Percentiles rank a stretch among this genome's conserved stretches.
Evolutionary conservation across 2,329 filamentous ascomycete genomes (phyloP).

Genomic region (Trichoderma sp.): DNA sequence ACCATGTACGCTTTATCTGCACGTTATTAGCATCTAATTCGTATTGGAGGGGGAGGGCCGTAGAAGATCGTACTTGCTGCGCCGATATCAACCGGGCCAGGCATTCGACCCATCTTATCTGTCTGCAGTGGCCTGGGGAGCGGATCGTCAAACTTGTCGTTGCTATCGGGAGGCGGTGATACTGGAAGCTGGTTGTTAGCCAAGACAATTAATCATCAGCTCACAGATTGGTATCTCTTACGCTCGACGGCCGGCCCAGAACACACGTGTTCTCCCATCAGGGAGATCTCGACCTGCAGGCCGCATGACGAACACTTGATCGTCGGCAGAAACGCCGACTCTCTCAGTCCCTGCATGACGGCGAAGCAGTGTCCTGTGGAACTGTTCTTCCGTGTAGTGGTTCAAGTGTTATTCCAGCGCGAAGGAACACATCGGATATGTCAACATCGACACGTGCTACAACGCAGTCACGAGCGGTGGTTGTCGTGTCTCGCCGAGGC

Average conservation of each 20-base stretch:
- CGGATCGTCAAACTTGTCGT: constrained; percentile 36
- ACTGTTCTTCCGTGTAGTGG: constrained; percentile 12
- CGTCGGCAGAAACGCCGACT: constrained; percentile 74
- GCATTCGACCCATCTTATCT: constrained; percentile 47
- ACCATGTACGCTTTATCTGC: constrained; percentile 59
- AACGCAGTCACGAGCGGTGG: not conserved
- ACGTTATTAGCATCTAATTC: constrained; percentile 28
- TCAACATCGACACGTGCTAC: constrained; percentile 11
- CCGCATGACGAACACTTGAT: constrained; percentile 88
- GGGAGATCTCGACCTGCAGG: constrained; percentile 76
- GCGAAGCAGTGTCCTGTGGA: constrained; percentile 11
- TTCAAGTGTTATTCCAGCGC: constrained; percentile 11
- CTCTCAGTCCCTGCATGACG: constrained; percentile 57
- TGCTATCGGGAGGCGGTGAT: constrained; percentile 45
- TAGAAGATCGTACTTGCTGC: constrained; percentile 54
- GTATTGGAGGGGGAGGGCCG: not conserved
- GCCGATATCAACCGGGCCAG: constrained; percentile 55
- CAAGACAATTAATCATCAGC: not conserved
- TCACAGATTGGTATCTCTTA: constrained; percentile 36
- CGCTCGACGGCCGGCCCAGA: constrained; percentile 53
- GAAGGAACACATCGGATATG: constrained; percentile 22
- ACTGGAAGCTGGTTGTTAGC: constrained; percentile 36
- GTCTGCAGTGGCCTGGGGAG: constrained; percentile 37
- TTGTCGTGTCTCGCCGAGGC: not conserved
- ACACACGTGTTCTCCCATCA: constrained; percentile 86